Conservation (phyloP, 306 rosid species). For the Cucumis sativus region Cucumber_9930_V3 NC_026660.2:31009001-31009500, state of each 20-base stretch:
- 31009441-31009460: background rate
- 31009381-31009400: too few species aligned
- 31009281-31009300: background rate
- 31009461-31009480: background rate
- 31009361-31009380: too few species aligned
- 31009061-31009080: background rate
- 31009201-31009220: background rate
- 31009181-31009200: background rate
- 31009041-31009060: background rate
- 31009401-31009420: background rate
- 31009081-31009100: background rate
- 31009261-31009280: background rate
- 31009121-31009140: background rate
- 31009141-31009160: background rate
- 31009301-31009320: background rate
- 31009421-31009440: background rate
- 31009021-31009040: background rate
- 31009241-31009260: background rate
- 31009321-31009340: background rate
- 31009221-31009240: background rate
- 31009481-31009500: background rate
- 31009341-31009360: too few species aligned
- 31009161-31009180: background rate
- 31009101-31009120: background rate
- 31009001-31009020: conserved; percentile 3